A percentile compares a stretch with the other conserved stretches of the same genome.
Evolutionary conservation across 1,284 basidiomycete species (phyloP).

Genomic region (Cutaneotrichosporon sp.): DNA sequence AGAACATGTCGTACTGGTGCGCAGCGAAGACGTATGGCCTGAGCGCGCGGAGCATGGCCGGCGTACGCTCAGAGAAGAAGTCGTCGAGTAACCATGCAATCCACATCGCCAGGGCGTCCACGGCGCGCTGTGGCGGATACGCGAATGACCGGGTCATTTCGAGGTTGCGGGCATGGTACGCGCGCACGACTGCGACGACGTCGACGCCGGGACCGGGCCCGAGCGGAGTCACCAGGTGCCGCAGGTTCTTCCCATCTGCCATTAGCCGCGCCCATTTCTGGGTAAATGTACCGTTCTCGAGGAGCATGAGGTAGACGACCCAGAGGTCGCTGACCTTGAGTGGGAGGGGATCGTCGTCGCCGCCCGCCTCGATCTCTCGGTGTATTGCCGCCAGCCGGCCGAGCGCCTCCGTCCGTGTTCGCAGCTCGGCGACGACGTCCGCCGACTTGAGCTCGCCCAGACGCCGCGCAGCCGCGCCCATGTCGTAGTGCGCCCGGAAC

Average conservation of each 20-base stretch:
- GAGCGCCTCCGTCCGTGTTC: conserved; percentile 30
- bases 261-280: conserved; percentile 3
- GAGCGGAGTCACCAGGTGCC: conserved; percentile 54
- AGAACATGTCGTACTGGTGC: conserved; percentile 51
- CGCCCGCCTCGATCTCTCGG: background rate
- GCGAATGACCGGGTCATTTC: conserved; percentile 13
- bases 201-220: conserved; percentile 32
- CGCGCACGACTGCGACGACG: conserved; percentile 5
- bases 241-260: conserved; percentile 60
- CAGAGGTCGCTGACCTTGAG: conserved; percentile 51
- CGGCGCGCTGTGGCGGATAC: conserved; percentile 45
- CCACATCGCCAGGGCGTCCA: conserved; percentile 50
- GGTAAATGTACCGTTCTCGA: conserved; percentile 56
- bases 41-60: conserved; percentile 17
- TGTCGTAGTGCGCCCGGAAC: conserved; percentile 61
- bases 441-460: conserved; percentile 31
- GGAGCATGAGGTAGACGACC: conserved; percentile 59
- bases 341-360: background rate
- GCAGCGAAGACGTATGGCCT: conserved; percentile 52
- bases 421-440: conserved; percentile 33
- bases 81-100: conserved; percentile 48
- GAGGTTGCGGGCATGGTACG: conserved; percentile 7
- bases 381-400: conserved; percentile 17
- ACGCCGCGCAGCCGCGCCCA: conserved; percentile 55
- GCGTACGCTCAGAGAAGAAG: conserved; percentile 23